phyloP scores from a whole-genome alignment of 2,329 filamentous ascomycete species.

The Colletotrichum australisinense region DNA sequence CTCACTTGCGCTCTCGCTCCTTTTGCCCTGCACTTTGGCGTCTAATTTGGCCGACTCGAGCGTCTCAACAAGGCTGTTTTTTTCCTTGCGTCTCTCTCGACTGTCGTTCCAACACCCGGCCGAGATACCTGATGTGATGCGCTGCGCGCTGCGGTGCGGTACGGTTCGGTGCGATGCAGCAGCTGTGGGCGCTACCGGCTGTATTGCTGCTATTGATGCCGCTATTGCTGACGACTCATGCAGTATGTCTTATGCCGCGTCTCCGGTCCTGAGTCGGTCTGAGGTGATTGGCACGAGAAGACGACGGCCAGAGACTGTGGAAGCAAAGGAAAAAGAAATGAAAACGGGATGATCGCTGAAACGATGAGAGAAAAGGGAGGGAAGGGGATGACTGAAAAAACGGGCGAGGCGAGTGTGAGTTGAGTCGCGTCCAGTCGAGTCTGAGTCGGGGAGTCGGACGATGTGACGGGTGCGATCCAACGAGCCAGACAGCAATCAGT shows the following conservation, averaged over 20 bases:
- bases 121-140: neutral
- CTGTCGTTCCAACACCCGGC: neutral
- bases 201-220: neutral
- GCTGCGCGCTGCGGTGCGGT: neutral
- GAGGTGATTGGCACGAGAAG: neutral
- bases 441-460: neutral
- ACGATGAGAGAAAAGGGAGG: conserved; percentile 1
- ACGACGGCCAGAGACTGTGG: neutral
- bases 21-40: neutral
- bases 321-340: neutral
- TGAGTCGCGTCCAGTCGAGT: neutral
- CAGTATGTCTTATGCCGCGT: neutral
- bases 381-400: neutral
- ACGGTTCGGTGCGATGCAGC: neutral
- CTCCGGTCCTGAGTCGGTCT: neutral
- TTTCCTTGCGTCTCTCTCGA: neutral
- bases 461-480: neutral
- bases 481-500: conserved; percentile 1
- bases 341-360: neutral
- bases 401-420: neutral
- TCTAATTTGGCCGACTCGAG: neutral
- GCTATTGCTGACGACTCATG: conserved; percentile 15
- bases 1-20: conserved; percentile 16
- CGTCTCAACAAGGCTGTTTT: neutral
- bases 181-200: neutral